phyloP scores from a whole-genome alignment of 176 grass and related monocot genomes.

The Zoysia pacifica region DNA sequence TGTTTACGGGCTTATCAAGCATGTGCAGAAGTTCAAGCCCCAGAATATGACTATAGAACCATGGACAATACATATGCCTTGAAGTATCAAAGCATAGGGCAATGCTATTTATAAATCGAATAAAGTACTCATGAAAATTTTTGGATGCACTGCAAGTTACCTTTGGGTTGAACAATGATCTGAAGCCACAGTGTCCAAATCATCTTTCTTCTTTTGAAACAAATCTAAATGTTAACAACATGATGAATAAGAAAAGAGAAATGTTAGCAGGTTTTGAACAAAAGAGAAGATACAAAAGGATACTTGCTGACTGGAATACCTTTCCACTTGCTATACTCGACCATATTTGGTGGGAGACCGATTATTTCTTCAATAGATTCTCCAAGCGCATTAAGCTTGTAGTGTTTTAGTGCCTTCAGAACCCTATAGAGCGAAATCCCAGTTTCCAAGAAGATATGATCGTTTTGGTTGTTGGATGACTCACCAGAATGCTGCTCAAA shows the following conservation, averaged over 20 bases:
- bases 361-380: conserved; percentile 53
- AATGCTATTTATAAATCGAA: too few relatives aligned
- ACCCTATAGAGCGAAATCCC: conserved; percentile 61
- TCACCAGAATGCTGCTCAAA: conserved; percentile 60
- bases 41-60: too few relatives aligned
- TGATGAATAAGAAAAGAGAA: conserved; percentile 10
- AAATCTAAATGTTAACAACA: conserved; percentile 39
- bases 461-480: conserved; percentile 60
- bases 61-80: too few relatives aligned
- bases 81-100: too few relatives aligned
- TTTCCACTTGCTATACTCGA: conserved; percentile 64
- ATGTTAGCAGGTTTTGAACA: conserved; percentile 35
- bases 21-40: too few relatives aligned
- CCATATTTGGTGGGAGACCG: conserved; percentile 49
- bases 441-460: conserved; percentile 67
- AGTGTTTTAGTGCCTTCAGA: conserved; percentile 58
- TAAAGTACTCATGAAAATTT: too few relatives aligned
- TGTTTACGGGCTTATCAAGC: too few relatives aligned
- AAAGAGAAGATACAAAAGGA: conserved; percentile 8
- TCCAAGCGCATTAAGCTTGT: conserved; percentile 50
- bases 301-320: conserved; percentile 42
- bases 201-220: conserved; percentile 43
- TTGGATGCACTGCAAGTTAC: neutral
- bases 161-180: conserved; percentile 38
- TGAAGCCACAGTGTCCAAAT: conserved; percentile 21